phyloP scores from a whole-genome alignment of 306 rosid genomes.

The Gynostemma pentaphyllum region DNA sequence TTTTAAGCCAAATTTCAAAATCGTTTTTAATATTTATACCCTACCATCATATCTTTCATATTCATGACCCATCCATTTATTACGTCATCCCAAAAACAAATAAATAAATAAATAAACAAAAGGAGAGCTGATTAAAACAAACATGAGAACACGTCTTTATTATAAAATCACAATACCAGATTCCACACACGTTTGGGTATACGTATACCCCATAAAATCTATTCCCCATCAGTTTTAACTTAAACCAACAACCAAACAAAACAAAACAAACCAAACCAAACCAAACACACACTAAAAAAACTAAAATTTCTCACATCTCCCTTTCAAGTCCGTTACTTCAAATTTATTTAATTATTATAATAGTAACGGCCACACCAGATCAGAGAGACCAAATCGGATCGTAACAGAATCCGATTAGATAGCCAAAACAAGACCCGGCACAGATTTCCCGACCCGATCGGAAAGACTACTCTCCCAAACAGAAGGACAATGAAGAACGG shows the following conservation, averaged over 20 bases:
- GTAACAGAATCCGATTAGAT: too few relatives aligned
- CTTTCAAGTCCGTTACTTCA: neutral
- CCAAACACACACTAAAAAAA: slow-evolving; percentile 2
- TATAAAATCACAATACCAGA: slow-evolving; percentile 14
- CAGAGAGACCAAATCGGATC: neutral
- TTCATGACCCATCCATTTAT: too few relatives aligned
- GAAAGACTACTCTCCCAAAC: slow-evolving; percentile 89
- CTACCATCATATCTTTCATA: too few relatives aligned
- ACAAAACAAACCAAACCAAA: neutral
- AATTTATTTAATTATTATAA: slow-evolving; percentile 5
- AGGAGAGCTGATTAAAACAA: too few relatives aligned
- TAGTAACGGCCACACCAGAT: slow-evolving; percentile 18
- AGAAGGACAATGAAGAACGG: slow-evolving; percentile 34
- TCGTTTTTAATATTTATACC: too few relatives aligned
- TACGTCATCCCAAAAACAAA: too few relatives aligned
- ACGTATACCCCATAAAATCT: slow-evolving; percentile 19
- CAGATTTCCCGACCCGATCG: slow-evolving; percentile 60
- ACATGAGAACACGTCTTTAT: slow-evolving; percentile 22
- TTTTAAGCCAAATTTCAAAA: neutral
- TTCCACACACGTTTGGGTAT: slow-evolving; percentile 17
- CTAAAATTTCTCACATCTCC: slow-evolving; percentile 23
- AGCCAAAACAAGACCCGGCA: slow-evolving; percentile 88
- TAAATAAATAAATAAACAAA: too few relatives aligned
- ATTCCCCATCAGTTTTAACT: slow-evolving; percentile 26
- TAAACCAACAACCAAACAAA: neutral